These are phyloP conservation scores for Chrysosporium queenslandicum DNA, from an alignment of 2,329 filamentous ascomycete genomes.

Conservation along the genomic window DNA sequence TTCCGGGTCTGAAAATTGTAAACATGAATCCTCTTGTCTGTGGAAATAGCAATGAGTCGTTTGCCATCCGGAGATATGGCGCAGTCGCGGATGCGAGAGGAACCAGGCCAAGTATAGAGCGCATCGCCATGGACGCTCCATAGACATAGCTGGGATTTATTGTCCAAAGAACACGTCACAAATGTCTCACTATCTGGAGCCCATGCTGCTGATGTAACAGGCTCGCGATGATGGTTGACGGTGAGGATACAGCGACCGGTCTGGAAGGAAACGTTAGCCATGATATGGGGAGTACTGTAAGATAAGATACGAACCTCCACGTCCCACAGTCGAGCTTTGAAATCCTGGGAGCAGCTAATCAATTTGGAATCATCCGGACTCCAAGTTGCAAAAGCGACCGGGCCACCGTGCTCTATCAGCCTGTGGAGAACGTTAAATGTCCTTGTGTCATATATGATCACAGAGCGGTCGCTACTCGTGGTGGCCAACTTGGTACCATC, in stretches of 20 bases:
- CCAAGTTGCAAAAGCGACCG: slow-evolving; percentile 76
- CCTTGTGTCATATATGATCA: slow-evolving; percentile 72
- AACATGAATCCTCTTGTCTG: slow-evolving; percentile 60
- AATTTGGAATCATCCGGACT: slow-evolving; percentile 83
- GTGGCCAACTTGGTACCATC: slow-evolving; percentile 75
- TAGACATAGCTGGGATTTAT: slow-evolving; percentile 54
- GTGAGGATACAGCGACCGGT: slow-evolving; percentile 54
- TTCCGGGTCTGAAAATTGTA: slow-evolving; percentile 70
- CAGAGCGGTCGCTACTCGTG: slow-evolving; percentile 62
- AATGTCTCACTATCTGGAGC: slow-evolving; percentile 65
- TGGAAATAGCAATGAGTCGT: slow-evolving; percentile 68
- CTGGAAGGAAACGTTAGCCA: slow-evolving; percentile 33
- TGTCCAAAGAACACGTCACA: slow-evolving; percentile 67
- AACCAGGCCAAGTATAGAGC: slow-evolving; percentile 56
- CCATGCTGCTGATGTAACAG: slow-evolving; percentile 87
- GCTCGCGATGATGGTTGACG: slow-evolving; percentile 64
- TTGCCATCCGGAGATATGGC: slow-evolving; percentile 72
- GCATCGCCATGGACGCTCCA: slow-evolving; percentile 57
- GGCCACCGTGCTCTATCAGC: slow-evolving; percentile 56
- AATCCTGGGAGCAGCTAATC: slow-evolving; percentile 71
- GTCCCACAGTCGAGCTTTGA: slow-evolving; percentile 66
- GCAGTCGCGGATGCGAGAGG: slow-evolving; percentile 71
- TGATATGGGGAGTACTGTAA: not conserved
- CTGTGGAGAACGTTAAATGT: slow-evolving; percentile 56
- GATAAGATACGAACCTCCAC: slow-evolving; percentile 44